These are phyloP conservation scores for sorghum (Sorghum bicolor) DNA, from an alignment of 176 grass and related monocot genomes.

Conservation along the genomic window Sorghum_bicolor_NCBIv3 NC_012872.2:66869001-66869500, in stretches of 20 bases:
- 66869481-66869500: not conserved
- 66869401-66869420: not conserved
- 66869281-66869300: not conserved
- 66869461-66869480: not conserved
- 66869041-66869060: not conserved
- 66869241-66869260: not conserved
- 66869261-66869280: not conserved
- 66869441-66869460: not conserved
- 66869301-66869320: not conserved
- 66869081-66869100: not conserved
- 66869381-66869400: not conserved
- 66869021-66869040: not conserved
- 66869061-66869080: not conserved
- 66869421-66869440: not conserved
- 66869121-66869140: not conserved
- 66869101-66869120: not conserved
- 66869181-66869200: not conserved
- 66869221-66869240: not conserved
- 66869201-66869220: not conserved
- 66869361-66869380: not conserved
- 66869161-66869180: not conserved
- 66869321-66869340: not conserved
- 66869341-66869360: not conserved
- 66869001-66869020: not conserved
- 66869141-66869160: not conserved